phyloP scores from a whole-genome alignment of 2,329 filamentous ascomycete genomes.

The Hypocrella siamensis region DNA sequence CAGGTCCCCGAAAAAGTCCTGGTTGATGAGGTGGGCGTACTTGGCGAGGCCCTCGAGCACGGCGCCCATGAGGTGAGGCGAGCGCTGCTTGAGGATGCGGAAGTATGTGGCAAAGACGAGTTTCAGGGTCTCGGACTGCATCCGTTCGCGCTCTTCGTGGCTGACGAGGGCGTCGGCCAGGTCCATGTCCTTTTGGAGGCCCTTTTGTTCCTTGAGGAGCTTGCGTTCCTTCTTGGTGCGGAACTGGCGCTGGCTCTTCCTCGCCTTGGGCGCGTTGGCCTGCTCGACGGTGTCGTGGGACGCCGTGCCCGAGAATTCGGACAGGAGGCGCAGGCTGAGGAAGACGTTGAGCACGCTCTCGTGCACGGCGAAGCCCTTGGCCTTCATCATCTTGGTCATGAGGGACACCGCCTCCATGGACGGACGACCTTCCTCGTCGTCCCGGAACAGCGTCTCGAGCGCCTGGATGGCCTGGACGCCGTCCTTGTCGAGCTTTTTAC shows the following conservation, averaged over 20 bases:
- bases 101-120: conserved; percentile 94
- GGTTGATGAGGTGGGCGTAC: conserved; percentile 94
- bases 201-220: conserved; percentile 67
- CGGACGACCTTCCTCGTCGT: conserved; percentile 80
- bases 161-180: conserved; percentile 81
- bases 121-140: conserved; percentile 92
- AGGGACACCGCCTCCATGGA: conserved; percentile 76
- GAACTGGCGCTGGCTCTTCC: conserved; percentile 66
- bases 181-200: conserved; percentile 81
- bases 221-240: conserved; percentile 82
- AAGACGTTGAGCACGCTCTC: conserved; percentile 84
- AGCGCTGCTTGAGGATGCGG: conserved; percentile 72
- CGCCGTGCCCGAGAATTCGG: conserved; percentile 73
- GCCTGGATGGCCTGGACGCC: conserved; percentile 65
- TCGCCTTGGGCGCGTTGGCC: conserved; percentile 18
- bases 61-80: conserved; percentile 82
- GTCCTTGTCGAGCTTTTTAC: conserved; percentile 53
- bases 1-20: conserved; percentile 95
- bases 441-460: conserved; percentile 64
- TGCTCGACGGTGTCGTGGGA: conserved; percentile 62
- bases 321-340: conserved; percentile 72
- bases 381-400: conserved; percentile 90
- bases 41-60: conserved; percentile 87
- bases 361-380: conserved; percentile 64
- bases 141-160: conserved; percentile 82